phyloP scores from a whole-genome alignment of 2,329 filamentous ascomycete species.

The Fusarium sp. region DNA sequence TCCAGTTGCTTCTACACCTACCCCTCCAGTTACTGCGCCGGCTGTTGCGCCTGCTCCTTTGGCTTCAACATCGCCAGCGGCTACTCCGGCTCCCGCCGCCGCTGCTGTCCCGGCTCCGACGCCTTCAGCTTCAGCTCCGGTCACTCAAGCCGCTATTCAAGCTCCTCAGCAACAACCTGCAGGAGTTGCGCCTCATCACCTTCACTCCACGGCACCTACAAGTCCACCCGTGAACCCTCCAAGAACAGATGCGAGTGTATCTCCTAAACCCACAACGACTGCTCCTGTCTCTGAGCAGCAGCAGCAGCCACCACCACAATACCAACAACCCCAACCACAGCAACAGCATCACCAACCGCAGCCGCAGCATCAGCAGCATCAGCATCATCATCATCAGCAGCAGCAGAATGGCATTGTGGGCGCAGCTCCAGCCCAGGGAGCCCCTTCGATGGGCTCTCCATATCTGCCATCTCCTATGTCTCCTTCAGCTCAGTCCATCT shows the following conservation, averaged over 20 bases:
- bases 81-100: neutral
- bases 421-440: constrained; percentile 17
- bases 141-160: neutral
- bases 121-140: neutral
- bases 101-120: neutral
- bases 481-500: constrained; percentile 19
- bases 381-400: neutral
- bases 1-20: neutral
- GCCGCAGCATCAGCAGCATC: neutral
- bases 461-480: constrained; percentile 26
- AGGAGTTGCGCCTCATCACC: constrained; percentile 39
- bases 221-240: constrained; percentile 3
- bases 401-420: constrained; percentile 22
- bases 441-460: constrained; percentile 16
- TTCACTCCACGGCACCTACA: constrained; percentile 23
- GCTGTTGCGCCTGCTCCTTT: constrained; percentile 2
- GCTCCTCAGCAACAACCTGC: constrained; percentile 19
- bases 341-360: neutral
- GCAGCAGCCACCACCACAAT: constrained; percentile 2
- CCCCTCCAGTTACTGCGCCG: neutral
- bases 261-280: constrained; percentile 17
- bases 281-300: constrained; percentile 15
- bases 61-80: neutral
- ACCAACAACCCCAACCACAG: neutral
- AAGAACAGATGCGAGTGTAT: constrained; percentile 1